Evolutionary conservation across 805 yeast species (phyloP), one percentile per base, ranked within the genome.

Genomic region (Priceomyces medius): DNA sequence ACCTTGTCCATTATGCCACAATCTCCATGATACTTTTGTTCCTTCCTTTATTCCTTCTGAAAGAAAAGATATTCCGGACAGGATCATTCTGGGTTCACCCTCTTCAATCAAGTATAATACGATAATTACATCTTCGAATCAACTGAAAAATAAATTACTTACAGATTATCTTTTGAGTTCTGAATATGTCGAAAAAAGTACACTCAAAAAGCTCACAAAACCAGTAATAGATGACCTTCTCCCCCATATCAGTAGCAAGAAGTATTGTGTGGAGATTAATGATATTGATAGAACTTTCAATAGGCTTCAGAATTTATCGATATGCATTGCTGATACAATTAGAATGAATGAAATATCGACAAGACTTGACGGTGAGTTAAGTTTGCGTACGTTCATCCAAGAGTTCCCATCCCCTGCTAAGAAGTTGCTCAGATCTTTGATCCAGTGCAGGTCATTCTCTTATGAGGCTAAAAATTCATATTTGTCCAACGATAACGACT

Each of bases 301-400:
- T 38, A 17, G 40, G 17, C 40, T 62, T 17, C 51, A 46, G 36
- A 53, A 49, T 10, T 31, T 60, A 5, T 55, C 69, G 1, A 46
- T 48, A 4, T 40, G 65, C 10, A 51, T 77, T 32, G 76, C 79
- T 2, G 68, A 74, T 45, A 74, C 82, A 0, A 70, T 84, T 19
- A 68, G 76, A 18, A 77, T 81, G 73, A 59, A 73, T 28, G 90
- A 85, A 51, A 74, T 83, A 17, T 51, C 82, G 0, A 68, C 81
- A 1, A 70, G 90, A 54, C 54, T 73, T n/a, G 72, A 74, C 13
- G 73, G 68, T 2, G 42, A 36, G 7, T 45, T 46, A 10, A 53
- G 61, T 12, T 55, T 55, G 27, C 37, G 49, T 4, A 41, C 45
- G 7, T 66, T 66, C 37, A 40, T 66, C 8, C 47, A 49, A 8